Evolutionary conservation across 495 filamentous ascomycete species (phyloP).

Genomic region (Hypoxylon fuscum): DNA sequence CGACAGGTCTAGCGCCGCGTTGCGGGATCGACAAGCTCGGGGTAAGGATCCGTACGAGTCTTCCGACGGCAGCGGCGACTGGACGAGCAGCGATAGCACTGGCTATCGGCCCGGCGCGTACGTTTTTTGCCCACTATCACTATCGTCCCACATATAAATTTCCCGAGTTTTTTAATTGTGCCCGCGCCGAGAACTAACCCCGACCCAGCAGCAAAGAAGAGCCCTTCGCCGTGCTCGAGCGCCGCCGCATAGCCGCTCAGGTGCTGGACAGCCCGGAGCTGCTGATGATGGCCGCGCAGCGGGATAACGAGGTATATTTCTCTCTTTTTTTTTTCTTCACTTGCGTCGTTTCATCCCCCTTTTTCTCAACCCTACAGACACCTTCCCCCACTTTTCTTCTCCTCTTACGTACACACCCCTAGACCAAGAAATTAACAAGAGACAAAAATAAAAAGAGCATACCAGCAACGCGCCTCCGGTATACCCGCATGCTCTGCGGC

Average conservation of each 20-base stretch:
- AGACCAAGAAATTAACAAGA: neutral
- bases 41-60: conserved; percentile 60
- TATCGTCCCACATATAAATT: neutral
- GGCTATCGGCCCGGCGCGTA: conserved; percentile 20
- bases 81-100: conserved; percentile 3
- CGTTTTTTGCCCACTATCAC: neutral
- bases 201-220: conserved; percentile 24
- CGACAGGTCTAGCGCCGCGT: no score
- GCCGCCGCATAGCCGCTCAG: conserved; percentile 52
- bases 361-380: neutral
- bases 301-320: conserved; percentile 54
- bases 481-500: conserved; percentile 60
- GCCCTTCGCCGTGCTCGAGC: conserved; percentile 45
- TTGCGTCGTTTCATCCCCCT: neutral
- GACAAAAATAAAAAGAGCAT: conserved; percentile 48
- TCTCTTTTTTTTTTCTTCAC: neutral
- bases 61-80: conserved; percentile 41
- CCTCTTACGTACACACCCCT: neutral
- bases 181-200: neutral
- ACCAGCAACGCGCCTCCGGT: conserved; percentile 57
- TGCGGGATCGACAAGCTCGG: conserved; percentile 63
- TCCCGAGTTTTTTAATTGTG: neutral
- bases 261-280: conserved; percentile 61
- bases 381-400: neutral
- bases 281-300: conserved; percentile 62